Evolutionary conservation across 2,329 filamentous ascomycete genomes (phyloP).

Genomic region (Hypoxylon sp.): DNA sequence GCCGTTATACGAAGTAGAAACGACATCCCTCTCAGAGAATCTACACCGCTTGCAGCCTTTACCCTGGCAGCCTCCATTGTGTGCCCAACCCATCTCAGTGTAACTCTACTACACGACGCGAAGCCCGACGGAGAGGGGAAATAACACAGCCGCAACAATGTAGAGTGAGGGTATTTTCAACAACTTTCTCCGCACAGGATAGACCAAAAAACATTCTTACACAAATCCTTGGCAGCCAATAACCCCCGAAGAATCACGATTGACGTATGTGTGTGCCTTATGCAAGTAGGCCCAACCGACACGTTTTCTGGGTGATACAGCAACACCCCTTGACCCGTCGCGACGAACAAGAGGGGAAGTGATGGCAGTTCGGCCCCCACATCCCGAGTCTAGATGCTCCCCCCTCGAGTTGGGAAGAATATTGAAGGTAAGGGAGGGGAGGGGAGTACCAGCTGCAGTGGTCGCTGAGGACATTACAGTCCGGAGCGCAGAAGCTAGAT

Average conservation of each 20-base stretch:
- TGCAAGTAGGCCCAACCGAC: constrained; percentile 44
- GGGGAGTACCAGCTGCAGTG: neutral
- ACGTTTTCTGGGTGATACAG: constrained; percentile 37
- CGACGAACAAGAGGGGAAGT: constrained; percentile 22
- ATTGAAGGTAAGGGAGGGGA: neutral
- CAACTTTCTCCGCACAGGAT: constrained; percentile 4
- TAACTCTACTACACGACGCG: neutral
- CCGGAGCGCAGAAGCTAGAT: neutral
- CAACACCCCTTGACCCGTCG: constrained; percentile 21
- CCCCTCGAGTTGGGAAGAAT: constrained; percentile 4
- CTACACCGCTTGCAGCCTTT: neutral
- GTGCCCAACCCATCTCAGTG: neutral
- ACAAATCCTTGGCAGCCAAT: constrained; percentile 18
- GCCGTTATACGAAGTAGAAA: neutral
- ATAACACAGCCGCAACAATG: neutral
- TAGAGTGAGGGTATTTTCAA: neutral
- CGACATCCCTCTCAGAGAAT: neutral
- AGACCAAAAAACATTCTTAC: neutral
- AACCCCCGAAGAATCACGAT: neutral
- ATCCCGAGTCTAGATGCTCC: neutral
- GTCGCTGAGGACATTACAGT: neutral
- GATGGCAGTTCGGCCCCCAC: constrained; percentile 11
- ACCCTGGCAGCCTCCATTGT: neutral
- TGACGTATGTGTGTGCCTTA: constrained; percentile 17
- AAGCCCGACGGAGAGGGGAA: constrained; percentile 17